phyloP scores from a whole-genome alignment of 371 early-diverging fungal species.

The Mucor saturninus region DNA sequence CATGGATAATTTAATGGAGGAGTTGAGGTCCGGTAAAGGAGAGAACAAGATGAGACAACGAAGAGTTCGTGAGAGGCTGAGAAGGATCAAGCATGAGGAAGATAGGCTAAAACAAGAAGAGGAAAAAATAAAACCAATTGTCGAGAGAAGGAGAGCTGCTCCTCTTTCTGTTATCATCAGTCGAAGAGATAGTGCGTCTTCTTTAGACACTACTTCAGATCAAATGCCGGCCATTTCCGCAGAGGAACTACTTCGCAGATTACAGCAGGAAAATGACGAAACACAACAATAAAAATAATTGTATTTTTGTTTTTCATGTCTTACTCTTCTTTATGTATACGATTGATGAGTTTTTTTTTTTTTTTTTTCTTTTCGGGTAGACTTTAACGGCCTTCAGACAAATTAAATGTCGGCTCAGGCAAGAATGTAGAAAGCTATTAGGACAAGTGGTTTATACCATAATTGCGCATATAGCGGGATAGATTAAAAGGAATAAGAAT shows the following conservation, averaged over 20 bases:
- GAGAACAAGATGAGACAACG: slow-evolving; percentile 34
- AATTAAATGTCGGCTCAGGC: too few relatives aligned
- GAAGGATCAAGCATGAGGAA: slow-evolving; percentile 4
- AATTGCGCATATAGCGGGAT: too few relatives aligned
- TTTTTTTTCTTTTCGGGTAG: too few relatives aligned
- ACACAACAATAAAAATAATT: neutral
- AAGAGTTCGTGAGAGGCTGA: slow-evolving; percentile 23
- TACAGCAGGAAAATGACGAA: slow-evolving; percentile 28
- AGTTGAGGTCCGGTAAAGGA: slow-evolving; percentile 42
- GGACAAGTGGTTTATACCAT: too few relatives aligned
- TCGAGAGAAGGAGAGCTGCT: neutral
- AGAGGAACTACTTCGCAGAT: slow-evolving; percentile 25
- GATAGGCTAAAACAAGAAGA: neutral
- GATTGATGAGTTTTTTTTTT: too few relatives aligned
- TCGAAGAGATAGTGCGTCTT: slow-evolving; percentile 5
- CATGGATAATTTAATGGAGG: slow-evolving; percentile 51
- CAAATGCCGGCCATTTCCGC: slow-evolving; percentile 28
- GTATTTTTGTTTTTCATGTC: neutral
- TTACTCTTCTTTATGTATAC: neutral
- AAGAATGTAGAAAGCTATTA: too few relatives aligned
- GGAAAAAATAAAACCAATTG: neutral
- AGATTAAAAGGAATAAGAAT: too few relatives aligned
- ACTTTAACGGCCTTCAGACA: too few relatives aligned
- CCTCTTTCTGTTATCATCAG: neutral
- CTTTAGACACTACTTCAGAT: slow-evolving; percentile 3